Base-by-base conservation (phyloP, 78 protist species). In the Dictyostelium citrinum region DNA sequence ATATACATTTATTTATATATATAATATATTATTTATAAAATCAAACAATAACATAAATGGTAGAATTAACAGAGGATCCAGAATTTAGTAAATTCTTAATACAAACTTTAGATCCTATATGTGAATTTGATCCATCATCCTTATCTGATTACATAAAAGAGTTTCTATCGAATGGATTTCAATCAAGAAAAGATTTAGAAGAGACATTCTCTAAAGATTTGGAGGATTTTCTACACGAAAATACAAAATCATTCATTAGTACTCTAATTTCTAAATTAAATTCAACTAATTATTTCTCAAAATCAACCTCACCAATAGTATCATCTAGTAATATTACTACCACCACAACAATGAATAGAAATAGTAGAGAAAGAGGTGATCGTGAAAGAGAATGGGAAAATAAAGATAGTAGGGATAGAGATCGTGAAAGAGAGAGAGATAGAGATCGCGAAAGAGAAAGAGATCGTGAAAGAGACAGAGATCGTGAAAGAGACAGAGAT, bases 91-190 rank as follows among this genome's bases (percentile, higher is more conserved):
- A 61, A n/a, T 86, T 76, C 45, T 35, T 86, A 67, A 24, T 46
- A 3, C 68, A 67, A 10, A 64, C 84, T 12, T 61, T 86, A 37
- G 93, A 76, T 29, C 93, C 93, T 1, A 86, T 86, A n/a, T 60
- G 79, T 41, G 84, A 78, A 20, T 82, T 74, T 17, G 93, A 86
- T 72, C 78, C 93, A 16, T 17, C 20, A 8, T 39, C 93, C 14
- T 31, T 86, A 20, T 27, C 85, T 1, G 93, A 86, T 20, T 86
- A 86, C 51, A 78, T 86, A 0, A 78, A 77, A 29, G 93, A 81
- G 14, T 46, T 86, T n/a, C 33, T 86, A 45, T 24, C 84, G 0
- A 74, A 74, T 74, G 51, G 61, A 16, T 68, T 60, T 45, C 81
- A 76, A 31, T 20, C 46, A 16, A 70, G 31, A 71, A 58, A 27